These are phyloP conservation scores for Mortierella sp. DNA, from an alignment of 371 early-diverging fungal genomes.

Conservation along the genomic window DNA sequence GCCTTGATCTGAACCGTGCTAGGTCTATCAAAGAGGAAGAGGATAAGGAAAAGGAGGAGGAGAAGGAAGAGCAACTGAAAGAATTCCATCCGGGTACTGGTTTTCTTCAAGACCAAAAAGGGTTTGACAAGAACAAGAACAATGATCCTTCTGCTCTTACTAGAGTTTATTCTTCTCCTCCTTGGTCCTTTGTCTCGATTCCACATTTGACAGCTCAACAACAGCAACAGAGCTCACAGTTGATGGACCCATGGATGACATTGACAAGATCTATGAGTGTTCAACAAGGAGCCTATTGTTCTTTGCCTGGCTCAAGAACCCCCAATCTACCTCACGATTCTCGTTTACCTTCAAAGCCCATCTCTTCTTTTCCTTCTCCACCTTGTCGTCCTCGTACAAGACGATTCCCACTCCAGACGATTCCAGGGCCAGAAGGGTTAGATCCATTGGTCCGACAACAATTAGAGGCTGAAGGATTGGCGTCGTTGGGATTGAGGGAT, in stretches of 20 bases:
- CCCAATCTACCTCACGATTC: background rate
- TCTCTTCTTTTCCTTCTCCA: background rate
- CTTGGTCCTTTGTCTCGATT: no score
- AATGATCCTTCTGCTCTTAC: no score
- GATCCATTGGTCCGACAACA: conserved; percentile 28
- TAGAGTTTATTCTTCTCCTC: no score
- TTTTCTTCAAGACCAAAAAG: no score
- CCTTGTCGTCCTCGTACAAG: background rate
- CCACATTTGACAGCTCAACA: background rate
- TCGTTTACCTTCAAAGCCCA: background rate
- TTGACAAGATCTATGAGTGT: no score
- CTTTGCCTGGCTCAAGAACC: background rate
- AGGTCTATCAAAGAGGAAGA: background rate
- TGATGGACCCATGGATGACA: no score
- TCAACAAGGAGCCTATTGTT: no score
- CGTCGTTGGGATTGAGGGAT: conserved; percentile 18
- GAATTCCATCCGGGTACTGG: no score
- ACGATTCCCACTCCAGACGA: conserved; percentile 24
- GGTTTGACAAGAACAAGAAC: no score
- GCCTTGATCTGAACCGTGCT: background rate
- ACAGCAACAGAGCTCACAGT: no score
- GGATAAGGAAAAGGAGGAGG: background rate
- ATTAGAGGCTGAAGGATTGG: conserved; percentile 29
- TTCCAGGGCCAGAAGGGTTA: conserved; percentile 35
- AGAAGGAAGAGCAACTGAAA: background rate